Conservation (phyloP, 805 yeast species). For the Maudiozyma turicensis region DNA sequence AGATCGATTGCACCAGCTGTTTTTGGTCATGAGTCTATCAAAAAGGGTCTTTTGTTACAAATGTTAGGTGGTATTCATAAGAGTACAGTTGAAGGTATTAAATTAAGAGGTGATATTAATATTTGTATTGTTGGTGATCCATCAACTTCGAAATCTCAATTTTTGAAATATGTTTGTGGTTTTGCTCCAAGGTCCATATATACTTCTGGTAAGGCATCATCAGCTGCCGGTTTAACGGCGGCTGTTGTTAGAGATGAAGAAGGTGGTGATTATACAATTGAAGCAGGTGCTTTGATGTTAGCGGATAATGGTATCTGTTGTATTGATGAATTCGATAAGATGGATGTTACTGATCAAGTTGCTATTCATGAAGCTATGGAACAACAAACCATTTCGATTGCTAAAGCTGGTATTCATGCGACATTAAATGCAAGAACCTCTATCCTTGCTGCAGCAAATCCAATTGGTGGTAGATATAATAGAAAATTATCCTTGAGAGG, state of each 20-base stretch:
- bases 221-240: constrained; percentile 98
- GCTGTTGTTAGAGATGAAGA: constrained; percentile 97
- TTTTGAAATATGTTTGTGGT: constrained; percentile 82
- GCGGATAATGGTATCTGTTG: constrained; percentile 99
- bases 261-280: constrained; percentile 92
- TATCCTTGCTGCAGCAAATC: constrained; percentile 97
- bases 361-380: constrained; percentile 99
- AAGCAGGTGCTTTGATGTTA: constrained; percentile 96
- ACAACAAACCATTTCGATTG: constrained; percentile 96
- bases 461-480: constrained; percentile 93
- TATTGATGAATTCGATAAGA: constrained; percentile 96
- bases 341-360: constrained; percentile 92
- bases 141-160: constrained; percentile 93
- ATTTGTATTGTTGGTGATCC: constrained; percentile 97
- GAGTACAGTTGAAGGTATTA: constrained; percentile 85
- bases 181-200: constrained; percentile 92
- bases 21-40: constrained; percentile 88
- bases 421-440: constrained; percentile 95
- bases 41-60: constrained; percentile 84
- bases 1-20: constrained; percentile 92
- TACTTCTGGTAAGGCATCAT: constrained; percentile 95
- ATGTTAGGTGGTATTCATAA: constrained; percentile 94
- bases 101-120: constrained; percentile 92
- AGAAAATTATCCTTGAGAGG: constrained; percentile 74
- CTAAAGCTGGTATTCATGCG: constrained; percentile 98